phyloP scores from a whole-genome alignment of 345 rosid genomes.

The Heritiera littoralis region DNA sequence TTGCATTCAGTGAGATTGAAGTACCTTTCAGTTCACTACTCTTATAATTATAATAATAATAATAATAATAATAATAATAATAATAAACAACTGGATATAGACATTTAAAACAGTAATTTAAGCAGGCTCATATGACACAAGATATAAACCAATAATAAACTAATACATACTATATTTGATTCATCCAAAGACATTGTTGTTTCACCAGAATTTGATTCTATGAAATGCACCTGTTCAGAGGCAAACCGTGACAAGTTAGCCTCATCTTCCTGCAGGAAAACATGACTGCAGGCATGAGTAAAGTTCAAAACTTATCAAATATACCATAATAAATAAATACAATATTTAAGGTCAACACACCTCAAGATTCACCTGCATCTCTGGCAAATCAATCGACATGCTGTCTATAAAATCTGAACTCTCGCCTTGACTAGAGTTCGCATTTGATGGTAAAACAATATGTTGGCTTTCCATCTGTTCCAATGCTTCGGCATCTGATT shows the following conservation, averaged over 20 bases:
- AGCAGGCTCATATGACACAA: not conserved
- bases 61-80: too few species aligned
- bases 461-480: conserved; percentile 42
- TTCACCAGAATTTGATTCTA: conserved; percentile 30
- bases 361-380: conserved; percentile 50
- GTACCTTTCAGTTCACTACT: too few species aligned
- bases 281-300: conserved; percentile 4
- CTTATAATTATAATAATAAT: too few species aligned
- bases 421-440: conserved; percentile 52
- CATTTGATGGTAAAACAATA: conserved; percentile 41
- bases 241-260: conserved; percentile 33
- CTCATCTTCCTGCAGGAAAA: conserved; percentile 35
- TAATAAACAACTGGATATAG: not conserved
- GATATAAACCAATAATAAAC: not conserved
- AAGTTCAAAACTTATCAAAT: conserved; percentile 12
- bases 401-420: conserved; percentile 50
- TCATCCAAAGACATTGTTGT: conserved; percentile 25
- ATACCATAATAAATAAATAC: not conserved
- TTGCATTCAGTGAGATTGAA: not conserved
- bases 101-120: not conserved
- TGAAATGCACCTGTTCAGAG: conserved; percentile 39
- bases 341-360: conserved; percentile 3
- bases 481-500: conserved; percentile 36
- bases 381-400: conserved; percentile 38
- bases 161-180: conserved; percentile 31